These are phyloP conservation scores for Gyromitra esculenta DNA, from an alignment of 2,329 filamentous ascomycete species.

Conservation along the genomic window DNA sequence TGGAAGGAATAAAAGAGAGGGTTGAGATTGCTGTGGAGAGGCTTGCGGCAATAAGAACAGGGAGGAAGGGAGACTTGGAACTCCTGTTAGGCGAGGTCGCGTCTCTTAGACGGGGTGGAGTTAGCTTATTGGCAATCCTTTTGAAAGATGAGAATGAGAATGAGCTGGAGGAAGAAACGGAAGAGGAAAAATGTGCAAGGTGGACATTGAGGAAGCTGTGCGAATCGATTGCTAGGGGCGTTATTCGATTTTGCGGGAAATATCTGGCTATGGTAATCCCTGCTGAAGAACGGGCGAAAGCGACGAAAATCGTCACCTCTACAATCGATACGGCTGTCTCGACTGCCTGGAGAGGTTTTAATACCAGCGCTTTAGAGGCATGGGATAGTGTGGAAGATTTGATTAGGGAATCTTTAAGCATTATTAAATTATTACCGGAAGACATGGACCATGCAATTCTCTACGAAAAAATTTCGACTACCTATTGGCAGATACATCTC, in stretches of 20 bases:
- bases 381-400: conserved; percentile 52
- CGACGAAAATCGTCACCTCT: conserved; percentile 44
- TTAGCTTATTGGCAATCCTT: conserved; percentile 44
- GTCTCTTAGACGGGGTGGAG: conserved; percentile 43
- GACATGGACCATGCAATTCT: conserved; percentile 35
- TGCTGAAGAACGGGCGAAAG: conserved; percentile 43
- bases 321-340: conserved; percentile 52
- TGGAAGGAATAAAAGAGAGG: conserved; percentile 46
- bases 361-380: conserved; percentile 23
- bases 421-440: conserved; percentile 47
- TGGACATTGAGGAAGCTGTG: conserved; percentile 44
- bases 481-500: conserved; percentile 52
- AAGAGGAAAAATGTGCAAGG: conserved; percentile 18
- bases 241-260: conserved; percentile 53
- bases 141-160: conserved; percentile 38
- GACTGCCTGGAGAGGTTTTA: conserved; percentile 50
- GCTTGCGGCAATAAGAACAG: conserved; percentile 47
- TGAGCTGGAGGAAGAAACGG: conserved; percentile 6
- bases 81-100: conserved; percentile 52
- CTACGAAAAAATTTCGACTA: conserved; percentile 54
- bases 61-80: conserved; percentile 51
- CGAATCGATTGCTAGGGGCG: conserved; percentile 41
- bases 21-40: conserved; percentile 47
- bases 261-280: conserved; percentile 52
- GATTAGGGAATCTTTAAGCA: conserved; percentile 45